phyloP scores from a whole-genome alignment of 2,329 filamentous ascomycete genomes.

The Trichoderma koningii region DNA sequence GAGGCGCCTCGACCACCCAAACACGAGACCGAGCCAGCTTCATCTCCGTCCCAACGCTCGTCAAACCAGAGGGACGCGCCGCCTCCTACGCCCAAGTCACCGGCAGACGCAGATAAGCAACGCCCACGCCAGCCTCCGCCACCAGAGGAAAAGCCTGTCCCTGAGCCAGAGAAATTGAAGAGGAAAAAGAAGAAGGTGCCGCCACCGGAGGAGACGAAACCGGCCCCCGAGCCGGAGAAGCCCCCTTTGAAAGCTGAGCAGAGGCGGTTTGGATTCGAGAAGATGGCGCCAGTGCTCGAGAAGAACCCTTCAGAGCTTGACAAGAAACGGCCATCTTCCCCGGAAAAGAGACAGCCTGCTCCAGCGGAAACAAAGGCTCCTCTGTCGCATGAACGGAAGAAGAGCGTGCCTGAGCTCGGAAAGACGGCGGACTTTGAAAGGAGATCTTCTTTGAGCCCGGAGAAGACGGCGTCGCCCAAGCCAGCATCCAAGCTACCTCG shows the following conservation, averaged over 20 bases:
- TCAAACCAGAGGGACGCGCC: conserved; percentile 25
- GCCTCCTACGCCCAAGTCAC: conserved; percentile 5
- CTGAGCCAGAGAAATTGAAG: conserved; percentile 32
- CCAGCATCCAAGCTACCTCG: conserved; percentile 27
- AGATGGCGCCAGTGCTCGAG: conserved; percentile 4
- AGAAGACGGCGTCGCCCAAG: conserved; percentile 21
- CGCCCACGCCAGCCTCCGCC: conserved; percentile 33
- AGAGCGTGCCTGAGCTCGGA: conserved; percentile 2
- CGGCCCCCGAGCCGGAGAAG: conserved; percentile 16
- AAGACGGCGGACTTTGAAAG: background rate
- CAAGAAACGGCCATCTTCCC: conserved; percentile 2
- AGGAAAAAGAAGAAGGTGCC: conserved; percentile 17
- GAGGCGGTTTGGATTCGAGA: background rate
- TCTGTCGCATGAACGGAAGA: conserved; percentile 9
- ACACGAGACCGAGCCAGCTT: conserved; percentile 6
- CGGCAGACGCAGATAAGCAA: conserved; percentile 28
- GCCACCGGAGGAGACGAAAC: conserved; percentile 8
- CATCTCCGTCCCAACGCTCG: conserved; percentile 23
- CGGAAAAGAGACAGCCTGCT: conserved; percentile 8
- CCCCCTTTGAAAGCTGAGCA: conserved; percentile 3
- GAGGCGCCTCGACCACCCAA: conserved; percentile 10
- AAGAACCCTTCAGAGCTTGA: conserved; percentile 7
- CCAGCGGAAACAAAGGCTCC: background rate
- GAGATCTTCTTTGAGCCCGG: background rate
- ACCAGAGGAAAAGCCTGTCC: conserved; percentile 27